A percentile compares a stretch with the other conserved stretches of the same genome.
These are phyloP conservation scores for Baorangia bicolor DNA, from an alignment of 768 basidiomycete species.

Conservation along the genomic window DNA sequence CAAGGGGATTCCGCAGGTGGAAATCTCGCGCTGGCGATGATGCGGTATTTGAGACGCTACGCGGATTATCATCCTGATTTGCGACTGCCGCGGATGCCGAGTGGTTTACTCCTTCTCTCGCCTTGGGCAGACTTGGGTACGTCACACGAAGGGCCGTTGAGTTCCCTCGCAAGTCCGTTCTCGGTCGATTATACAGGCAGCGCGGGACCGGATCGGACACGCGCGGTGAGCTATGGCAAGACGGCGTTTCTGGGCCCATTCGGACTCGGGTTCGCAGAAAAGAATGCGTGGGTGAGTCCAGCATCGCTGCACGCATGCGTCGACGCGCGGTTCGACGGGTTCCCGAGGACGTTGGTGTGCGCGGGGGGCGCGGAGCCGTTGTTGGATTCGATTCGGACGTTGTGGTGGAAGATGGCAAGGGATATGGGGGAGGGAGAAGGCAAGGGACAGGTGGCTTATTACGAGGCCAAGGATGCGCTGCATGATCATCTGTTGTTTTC, in stretches of 20 bases:
- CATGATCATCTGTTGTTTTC: constrained; percentile 51
- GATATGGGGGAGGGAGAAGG: too few species aligned
- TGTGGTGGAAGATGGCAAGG: too few species aligned
- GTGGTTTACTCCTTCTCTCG: constrained; percentile 36
- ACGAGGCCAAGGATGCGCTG: too few species aligned
- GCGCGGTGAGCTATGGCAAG: constrained; percentile 1
- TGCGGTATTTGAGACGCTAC: constrained; percentile 35
- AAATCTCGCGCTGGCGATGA: constrained; percentile 42
- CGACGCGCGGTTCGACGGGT: too few species aligned
- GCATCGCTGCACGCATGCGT: too few species aligned
- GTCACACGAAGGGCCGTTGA: constrained; percentile 30
- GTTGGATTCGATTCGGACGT: too few species aligned
- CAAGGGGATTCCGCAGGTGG: constrained; percentile 58
- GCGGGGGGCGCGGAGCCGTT: too few species aligned
- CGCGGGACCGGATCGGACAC: background rate
- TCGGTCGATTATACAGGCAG: constrained; percentile 29
- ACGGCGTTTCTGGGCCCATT: too few species aligned
- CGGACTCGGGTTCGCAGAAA: too few species aligned
- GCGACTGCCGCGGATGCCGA: constrained; percentile 21
- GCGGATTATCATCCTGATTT: constrained; percentile 12
- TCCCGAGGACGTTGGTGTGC: too few species aligned
- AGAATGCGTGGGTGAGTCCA: too few species aligned
- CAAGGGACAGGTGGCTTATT: too few species aligned
- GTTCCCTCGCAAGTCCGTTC: constrained; percentile 36
- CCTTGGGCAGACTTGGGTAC: constrained; percentile 28